Evolutionary conservation across 129 eudicot genomes (phyloP).

Genomic region (Solidago caesia): DNA sequence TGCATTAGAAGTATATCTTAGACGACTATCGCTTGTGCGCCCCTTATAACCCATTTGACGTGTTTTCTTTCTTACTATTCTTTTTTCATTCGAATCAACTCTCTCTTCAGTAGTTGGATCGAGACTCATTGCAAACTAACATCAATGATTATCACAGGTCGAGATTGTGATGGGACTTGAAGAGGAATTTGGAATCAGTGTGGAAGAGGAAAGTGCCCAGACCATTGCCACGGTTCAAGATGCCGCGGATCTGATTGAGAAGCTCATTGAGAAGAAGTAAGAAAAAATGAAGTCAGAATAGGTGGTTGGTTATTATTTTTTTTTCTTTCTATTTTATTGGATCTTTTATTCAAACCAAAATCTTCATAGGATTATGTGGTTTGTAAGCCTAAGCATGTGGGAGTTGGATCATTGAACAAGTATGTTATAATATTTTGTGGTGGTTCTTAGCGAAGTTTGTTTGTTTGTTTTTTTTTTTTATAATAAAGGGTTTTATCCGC

Average conservation of each 20-base stretch:
- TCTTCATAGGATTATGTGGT: conserved; percentile 28
- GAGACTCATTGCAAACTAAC: not conserved
- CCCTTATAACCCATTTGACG: too few relatives aligned
- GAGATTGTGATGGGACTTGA: conserved; percentile 97
- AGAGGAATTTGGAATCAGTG: conserved; percentile 77
- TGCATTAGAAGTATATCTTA: too few relatives aligned
- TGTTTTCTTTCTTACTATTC: too few relatives aligned
- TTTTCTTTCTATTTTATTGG: conserved; percentile 10
- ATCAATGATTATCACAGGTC: conserved; percentile 43
- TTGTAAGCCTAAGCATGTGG: conserved; percentile 25
- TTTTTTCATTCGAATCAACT: too few relatives aligned
- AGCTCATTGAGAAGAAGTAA: conserved; percentile 45
- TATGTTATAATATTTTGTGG: conserved; percentile 26
- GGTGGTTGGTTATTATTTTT: conserved; percentile 7
- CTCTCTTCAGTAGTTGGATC: not conserved
- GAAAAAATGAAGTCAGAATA: conserved; percentile 17
- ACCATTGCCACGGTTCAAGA: conserved; percentile 78
- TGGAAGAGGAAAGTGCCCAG: conserved; percentile 94
- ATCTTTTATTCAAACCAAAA: conserved; percentile 17
- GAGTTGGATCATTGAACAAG: conserved; percentile 20
- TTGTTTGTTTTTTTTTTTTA: too few relatives aligned
- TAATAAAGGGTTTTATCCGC: too few relatives aligned
- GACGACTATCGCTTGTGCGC: too few relatives aligned
- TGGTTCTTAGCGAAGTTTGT: not conserved
- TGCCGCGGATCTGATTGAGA: conserved; percentile 88